Evolutionary conservation across 495 filamentous ascomycete species (phyloP), one percentile per base, ranked within the genome.

Genomic region (Xanthoparmelia taractica): DNA sequence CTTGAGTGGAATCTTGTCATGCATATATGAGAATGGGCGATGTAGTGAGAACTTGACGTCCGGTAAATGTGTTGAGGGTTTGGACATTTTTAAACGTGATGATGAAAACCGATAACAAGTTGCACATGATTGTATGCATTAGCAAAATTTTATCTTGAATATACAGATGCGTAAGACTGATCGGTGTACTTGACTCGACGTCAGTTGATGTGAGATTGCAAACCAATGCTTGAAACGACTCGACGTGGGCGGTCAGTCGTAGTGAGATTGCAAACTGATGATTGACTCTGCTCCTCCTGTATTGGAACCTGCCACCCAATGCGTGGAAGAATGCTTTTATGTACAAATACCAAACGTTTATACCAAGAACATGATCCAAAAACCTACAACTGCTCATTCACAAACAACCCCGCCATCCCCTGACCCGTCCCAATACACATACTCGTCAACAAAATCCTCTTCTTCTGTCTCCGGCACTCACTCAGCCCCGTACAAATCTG

Each of bases 371-470:
- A 25, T 25, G 23, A 27, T 29, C 23, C n/a, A 34, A 41, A n/a
- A 54, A 57, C 36, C 65, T 73, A 80, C 52, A 78, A 71, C 74
- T 87, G 83, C 80, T 91, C 89, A 67, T 92, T 92, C 27, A 92
- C 87, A 76, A 91, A 89, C 73, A 93, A 72, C 8, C 86, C 90
- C 41, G 90, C 90, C 90, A 92, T 95, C 38, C 89, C 90, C 80
- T 86, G 84, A 45, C 85, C 90, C 37, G 87, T 90, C 31, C 89
- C 87, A 71, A 95, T 91, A 71, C 89, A 93, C 89, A 93, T 95
- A 70, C 86, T 90, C 34, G 88, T 93, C 66, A 95, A 75, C 64
- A 93, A 71, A 38, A 95, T 76, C 87, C 87, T 92, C 80, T 90
- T 90, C 79, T 88, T 89, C 54, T 84, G 85, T 62, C 85, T 80